phyloP scores from a whole-genome alignment of 1,284 basidiomycete genomes.

The Austroboletus novae-zelandiae region DNA sequence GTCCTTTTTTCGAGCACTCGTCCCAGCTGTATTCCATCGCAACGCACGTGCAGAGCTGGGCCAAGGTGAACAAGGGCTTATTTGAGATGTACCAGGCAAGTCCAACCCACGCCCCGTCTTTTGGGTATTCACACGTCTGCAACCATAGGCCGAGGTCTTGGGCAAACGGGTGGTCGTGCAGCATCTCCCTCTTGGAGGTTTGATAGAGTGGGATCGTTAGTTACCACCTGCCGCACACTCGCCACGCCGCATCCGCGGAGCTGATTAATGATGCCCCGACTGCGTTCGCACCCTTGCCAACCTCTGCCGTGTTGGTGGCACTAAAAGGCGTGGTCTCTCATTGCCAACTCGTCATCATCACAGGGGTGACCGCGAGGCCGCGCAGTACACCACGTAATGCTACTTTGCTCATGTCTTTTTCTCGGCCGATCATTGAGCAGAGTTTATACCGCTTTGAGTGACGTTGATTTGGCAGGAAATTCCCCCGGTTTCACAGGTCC shows the following conservation, averaged over 20 bases:
- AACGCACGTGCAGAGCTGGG: slow-evolving; percentile 81
- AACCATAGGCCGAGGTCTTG: slow-evolving; percentile 84
- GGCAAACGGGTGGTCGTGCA: slow-evolving; percentile 97
- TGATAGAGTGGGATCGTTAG: slow-evolving; percentile 61
- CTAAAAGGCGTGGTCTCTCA: not conserved
- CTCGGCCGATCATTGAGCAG: slow-evolving; percentile 1
- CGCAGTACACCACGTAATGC: not conserved
- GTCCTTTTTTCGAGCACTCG: slow-evolving; percentile 91
- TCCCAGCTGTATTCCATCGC: slow-evolving; percentile 89
- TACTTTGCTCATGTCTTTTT: slow-evolving; percentile 1
- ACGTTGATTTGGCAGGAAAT: slow-evolving; percentile 3
- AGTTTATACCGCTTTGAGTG: not conserved
- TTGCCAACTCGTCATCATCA: slow-evolving; percentile 8
- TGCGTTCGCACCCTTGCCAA: slow-evolving; percentile 20
- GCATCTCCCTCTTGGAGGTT: slow-evolving; percentile 85
- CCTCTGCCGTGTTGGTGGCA: slow-evolving; percentile 3
- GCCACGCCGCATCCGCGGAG: slow-evolving; percentile 19
- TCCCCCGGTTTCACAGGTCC: slow-evolving; percentile 1
- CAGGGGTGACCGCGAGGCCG: not conserved
- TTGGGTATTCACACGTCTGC: slow-evolving; percentile 1
- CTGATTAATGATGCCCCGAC: slow-evolving; percentile 4
- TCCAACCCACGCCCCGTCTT: not conserved
- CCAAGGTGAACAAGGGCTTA: slow-evolving; percentile 86
- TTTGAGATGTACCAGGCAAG: slow-evolving; percentile 92
- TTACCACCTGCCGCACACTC: not conserved